phyloP scores from a whole-genome alignment of 2,329 filamentous ascomycete genomes.

The Trichoderma sp. region DNA sequence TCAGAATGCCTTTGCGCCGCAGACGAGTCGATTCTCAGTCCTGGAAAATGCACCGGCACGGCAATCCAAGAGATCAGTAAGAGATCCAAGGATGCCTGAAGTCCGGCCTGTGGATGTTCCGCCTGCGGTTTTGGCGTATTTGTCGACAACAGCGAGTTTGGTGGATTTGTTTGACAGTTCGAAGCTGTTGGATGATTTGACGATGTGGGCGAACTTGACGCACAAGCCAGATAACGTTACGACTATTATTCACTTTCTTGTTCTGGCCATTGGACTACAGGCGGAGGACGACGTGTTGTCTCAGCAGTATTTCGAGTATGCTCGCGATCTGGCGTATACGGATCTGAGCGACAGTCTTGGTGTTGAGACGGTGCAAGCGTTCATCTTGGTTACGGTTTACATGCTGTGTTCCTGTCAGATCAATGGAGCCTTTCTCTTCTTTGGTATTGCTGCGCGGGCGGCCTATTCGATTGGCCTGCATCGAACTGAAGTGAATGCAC shows the following conservation, averaged over 20 bases:
- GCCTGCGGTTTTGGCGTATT: slow-evolving; percentile 35
- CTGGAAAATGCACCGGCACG: slow-evolving; percentile 43
- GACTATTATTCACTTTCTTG: slow-evolving; percentile 46
- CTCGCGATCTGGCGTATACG: slow-evolving; percentile 44
- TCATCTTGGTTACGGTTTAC: slow-evolving; percentile 50
- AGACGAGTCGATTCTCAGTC: slow-evolving; percentile 49
- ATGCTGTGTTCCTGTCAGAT: slow-evolving; percentile 55
- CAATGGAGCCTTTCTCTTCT: slow-evolving; percentile 53
- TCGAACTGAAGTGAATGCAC: slow-evolving; percentile 51
- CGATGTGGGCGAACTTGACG: slow-evolving; percentile 40
- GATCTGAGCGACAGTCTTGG: slow-evolving; percentile 47
- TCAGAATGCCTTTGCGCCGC: slow-evolving; percentile 49
- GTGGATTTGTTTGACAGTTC: slow-evolving; percentile 48
- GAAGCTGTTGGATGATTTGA: slow-evolving; percentile 40
- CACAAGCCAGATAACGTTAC: slow-evolving; percentile 36
- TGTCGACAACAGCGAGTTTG: slow-evolving; percentile 43
- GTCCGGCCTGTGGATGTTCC: slow-evolving; percentile 31
- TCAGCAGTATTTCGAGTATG: slow-evolving; percentile 49
- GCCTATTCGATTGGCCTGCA: slow-evolving; percentile 54
- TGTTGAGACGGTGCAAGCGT: slow-evolving; percentile 49
- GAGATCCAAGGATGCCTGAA: slow-evolving; percentile 23
- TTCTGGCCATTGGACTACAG: slow-evolving; percentile 50
- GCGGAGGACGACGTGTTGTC: slow-evolving; percentile 41
- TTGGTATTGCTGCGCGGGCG: slow-evolving; percentile 51
- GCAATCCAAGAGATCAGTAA: slow-evolving; percentile 12